These are phyloP conservation scores for Teunomyces kruisii DNA, from an alignment of 805 yeast genomes.

Conservation along the genomic window DNA sequence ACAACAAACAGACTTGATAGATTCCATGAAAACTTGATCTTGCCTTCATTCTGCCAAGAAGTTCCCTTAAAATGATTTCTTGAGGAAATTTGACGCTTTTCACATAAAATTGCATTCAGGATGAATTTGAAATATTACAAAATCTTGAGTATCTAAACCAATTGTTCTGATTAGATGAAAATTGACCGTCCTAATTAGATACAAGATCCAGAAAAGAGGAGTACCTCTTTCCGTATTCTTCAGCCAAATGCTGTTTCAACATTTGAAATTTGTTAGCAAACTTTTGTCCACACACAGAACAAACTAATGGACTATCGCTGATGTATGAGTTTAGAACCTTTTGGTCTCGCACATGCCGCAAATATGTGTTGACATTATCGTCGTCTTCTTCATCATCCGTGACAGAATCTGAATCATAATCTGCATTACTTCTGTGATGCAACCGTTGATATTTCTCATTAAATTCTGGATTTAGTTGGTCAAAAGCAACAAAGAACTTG, in stretches of 20 bases:
- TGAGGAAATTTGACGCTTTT: no score
- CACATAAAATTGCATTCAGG: no score
- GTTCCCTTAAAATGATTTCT: no score
- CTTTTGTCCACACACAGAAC: constrained; percentile 25
- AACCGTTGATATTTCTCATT: constrained; percentile 5
- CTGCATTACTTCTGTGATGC: constrained; percentile 1
- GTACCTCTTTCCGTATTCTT: constrained; percentile 21
- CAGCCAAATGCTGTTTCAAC: constrained; percentile 28
- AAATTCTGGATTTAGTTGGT: constrained; percentile 33
- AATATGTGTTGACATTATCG: background rate
- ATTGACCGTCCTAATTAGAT: no score
- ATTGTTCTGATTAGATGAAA: no score
- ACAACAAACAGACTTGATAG: no score
- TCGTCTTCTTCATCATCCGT: constrained; percentile 1
- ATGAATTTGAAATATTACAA: no score
- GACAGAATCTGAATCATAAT: constrained; percentile 11
- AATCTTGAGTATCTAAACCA: background rate
- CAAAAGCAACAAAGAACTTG: constrained; percentile 58
- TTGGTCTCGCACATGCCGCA: constrained; percentile 9
- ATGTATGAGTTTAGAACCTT: constrained; percentile 12
- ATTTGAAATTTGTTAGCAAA: constrained; percentile 25
- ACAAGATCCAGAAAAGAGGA: background rate
- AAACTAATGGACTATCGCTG: constrained; percentile 22
- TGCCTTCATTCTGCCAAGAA: no score
- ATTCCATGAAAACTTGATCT: no score